Evolutionary conservation across 1,284 basidiomycete species (phyloP).

Genomic region (Papiliotrema terrestris): DNA sequence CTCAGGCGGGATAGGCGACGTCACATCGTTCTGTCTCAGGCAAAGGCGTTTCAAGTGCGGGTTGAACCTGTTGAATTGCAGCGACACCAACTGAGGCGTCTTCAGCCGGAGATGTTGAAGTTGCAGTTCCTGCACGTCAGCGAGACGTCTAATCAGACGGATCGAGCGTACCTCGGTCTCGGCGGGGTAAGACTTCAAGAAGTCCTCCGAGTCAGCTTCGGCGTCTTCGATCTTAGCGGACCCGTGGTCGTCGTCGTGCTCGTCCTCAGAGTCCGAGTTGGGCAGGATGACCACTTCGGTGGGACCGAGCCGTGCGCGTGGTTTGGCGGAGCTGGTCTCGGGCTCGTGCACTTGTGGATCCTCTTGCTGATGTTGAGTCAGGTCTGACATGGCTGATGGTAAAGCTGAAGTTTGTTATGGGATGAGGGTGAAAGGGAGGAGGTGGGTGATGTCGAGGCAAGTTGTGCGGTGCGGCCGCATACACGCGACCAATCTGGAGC

Average conservation of each 20-base stretch:
- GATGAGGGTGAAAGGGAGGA: too few species aligned
- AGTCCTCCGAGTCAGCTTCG: conserved; percentile 43
- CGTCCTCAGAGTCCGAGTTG: conserved; percentile 30
- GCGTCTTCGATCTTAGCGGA: conserved; percentile 18
- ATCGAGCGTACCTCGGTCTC: conserved; percentile 61
- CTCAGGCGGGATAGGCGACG: conserved; percentile 65
- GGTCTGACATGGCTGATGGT: not conserved
- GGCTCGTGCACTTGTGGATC: too few species aligned
- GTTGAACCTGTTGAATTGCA: conserved; percentile 65
- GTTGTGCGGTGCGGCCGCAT: too few species aligned
- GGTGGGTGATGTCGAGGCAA: too few species aligned
- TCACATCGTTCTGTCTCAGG: conserved; percentile 78
- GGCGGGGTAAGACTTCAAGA: conserved; percentile 56
- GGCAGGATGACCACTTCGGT: conserved; percentile 34
- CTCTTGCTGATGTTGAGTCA: not conserved
- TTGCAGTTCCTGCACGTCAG: conserved; percentile 69
- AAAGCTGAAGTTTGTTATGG: too few species aligned
- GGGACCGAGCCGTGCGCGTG: conserved; percentile 34
- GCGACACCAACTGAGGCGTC: conserved; percentile 57
- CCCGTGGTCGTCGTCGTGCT: conserved; percentile 15
- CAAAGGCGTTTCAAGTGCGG: conserved; percentile 69
- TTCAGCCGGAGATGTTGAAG: conserved; percentile 77
- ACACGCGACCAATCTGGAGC: too few species aligned
- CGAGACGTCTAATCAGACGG: not conserved
- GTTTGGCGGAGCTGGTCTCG: conserved; percentile 13